A percentile compares a stretch with the other conserved stretches of the same genome.
phyloP scores from a whole-genome alignment of 2,329 filamentous ascomycete species.

The Cladosporium austrohemisphaericum region DNA sequence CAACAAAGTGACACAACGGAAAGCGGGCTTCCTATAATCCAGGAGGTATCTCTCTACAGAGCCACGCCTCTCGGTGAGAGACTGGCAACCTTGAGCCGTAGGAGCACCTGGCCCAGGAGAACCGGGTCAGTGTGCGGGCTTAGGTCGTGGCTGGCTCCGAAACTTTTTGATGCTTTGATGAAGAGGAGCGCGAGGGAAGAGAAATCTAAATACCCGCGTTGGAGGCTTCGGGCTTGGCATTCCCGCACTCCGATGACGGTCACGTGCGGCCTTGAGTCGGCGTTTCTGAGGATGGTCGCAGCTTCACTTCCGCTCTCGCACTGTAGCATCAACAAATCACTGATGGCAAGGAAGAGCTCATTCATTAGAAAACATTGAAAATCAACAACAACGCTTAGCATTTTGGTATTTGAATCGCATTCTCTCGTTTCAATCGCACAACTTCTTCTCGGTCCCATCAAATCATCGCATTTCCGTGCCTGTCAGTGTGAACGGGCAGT shows the following conservation, averaged over 20 bases:
- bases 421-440: neutral
- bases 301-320: neutral
- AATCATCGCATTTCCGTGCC: slow-evolving; percentile 8
- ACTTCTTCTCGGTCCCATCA: neutral
- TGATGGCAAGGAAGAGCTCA: neutral
- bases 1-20: slow-evolving; percentile 68
- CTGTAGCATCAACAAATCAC: neutral
- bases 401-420: neutral
- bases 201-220: slow-evolving; percentile 5
- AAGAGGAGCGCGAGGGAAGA: slow-evolving; percentile 28
- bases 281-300: neutral
- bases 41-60: slow-evolving; percentile 59
- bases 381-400: neutral
- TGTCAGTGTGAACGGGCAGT: slow-evolving; percentile 6
- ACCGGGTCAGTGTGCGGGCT: slow-evolving; percentile 45
- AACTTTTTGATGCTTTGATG: slow-evolving; percentile 55
- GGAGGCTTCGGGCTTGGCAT: slow-evolving; percentile 1
- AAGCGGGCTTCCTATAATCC: slow-evolving; percentile 66
- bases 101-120: slow-evolving; percentile 29
- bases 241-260: too few species aligned
- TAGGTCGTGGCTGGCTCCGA: slow-evolving; percentile 68
- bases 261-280: slow-evolving; percentile 3
- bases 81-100: slow-evolving; percentile 68
- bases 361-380: neutral
- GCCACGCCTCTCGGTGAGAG: slow-evolving; percentile 52